phyloP scores from a whole-genome alignment of 257 asterid species.

The Plantago ovata region DNA sequence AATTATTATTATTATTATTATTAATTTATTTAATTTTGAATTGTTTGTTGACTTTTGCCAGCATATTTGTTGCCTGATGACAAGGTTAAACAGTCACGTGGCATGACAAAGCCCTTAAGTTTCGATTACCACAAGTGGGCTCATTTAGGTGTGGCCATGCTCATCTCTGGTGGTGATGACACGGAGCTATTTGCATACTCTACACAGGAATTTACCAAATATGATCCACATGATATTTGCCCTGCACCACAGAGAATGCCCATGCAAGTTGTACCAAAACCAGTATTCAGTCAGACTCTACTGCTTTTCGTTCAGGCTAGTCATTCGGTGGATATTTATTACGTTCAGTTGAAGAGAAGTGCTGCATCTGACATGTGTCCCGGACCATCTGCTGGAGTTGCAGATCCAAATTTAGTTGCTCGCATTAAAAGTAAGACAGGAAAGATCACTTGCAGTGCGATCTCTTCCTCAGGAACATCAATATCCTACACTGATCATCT shows the following conservation, averaged over 20 bases:
- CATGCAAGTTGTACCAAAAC: conserved; percentile 40
- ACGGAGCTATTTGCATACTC: conserved; percentile 59
- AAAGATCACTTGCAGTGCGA: conserved; percentile 87
- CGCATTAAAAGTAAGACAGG: conserved; percentile 70
- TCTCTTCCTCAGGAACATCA: conserved; percentile 69
- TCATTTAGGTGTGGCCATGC: conserved; percentile 96
- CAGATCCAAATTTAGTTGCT: conserved; percentile 62
- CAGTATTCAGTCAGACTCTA: conserved; percentile 30
- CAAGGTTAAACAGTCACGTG: conserved; percentile 47
- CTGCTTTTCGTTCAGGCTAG: conserved; percentile 64
- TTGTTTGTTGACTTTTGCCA: too few relatives aligned
- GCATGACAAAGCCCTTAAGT: conserved; percentile 44
- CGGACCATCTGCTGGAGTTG: conserved; percentile 57
- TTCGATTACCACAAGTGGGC: conserved; percentile 94
- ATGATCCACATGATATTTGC: conserved; percentile 63
- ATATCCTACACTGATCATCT: conserved; percentile 88
- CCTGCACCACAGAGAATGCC: conserved; percentile 60
- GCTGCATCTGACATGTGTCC: conserved; percentile 38
- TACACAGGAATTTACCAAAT: conserved; percentile 53
- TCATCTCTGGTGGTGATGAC: conserved; percentile 91
- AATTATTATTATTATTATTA: too few relatives aligned
- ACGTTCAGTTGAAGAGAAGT: conserved; percentile 44
- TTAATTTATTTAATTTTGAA: too few relatives aligned
- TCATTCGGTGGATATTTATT: conserved; percentile 53
- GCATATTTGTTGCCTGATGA: conserved; percentile 56